Evolutionary conservation across 495 filamentous ascomycete genomes (phyloP).

Genomic region (Sordaria brevicollis): DNA sequence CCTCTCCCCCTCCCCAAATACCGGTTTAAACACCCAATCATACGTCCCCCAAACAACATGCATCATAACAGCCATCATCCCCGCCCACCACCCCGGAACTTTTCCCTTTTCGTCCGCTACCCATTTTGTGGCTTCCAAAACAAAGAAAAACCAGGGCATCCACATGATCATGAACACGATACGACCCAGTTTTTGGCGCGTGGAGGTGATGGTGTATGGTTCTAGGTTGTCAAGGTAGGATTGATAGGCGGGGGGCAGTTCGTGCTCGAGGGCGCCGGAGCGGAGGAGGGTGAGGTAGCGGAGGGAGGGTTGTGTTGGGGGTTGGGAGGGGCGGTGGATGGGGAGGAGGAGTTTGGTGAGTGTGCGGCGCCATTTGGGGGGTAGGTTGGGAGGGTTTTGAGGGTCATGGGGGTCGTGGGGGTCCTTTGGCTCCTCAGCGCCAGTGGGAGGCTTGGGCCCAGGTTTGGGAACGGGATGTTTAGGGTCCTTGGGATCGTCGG

Average conservation of each 20-base stretch:
- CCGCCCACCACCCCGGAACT: slow-evolving; percentile 56
- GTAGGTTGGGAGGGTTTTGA: slow-evolving; percentile 6
- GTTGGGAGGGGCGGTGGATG: slow-evolving; percentile 46
- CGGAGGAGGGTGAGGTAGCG: slow-evolving; percentile 72
- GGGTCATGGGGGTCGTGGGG: slow-evolving; percentile 9
- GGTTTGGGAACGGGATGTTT: too few relatives aligned
- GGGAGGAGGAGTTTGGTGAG: slow-evolving; percentile 22
- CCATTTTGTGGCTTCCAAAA: slow-evolving; percentile 31
- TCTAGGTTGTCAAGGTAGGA: slow-evolving; percentile 54
- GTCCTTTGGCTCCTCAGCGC: slow-evolving; percentile 7
- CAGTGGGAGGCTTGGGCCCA: background rate
- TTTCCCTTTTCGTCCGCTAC: slow-evolving; percentile 50
- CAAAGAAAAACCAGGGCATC: slow-evolving; percentile 44
- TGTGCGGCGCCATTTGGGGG: slow-evolving; percentile 9
- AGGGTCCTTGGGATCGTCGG: background rate
- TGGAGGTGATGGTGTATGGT: slow-evolving; percentile 58
- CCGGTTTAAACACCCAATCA: slow-evolving; percentile 51
- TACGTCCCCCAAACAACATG: slow-evolving; percentile 60
- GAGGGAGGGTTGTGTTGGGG: slow-evolving; percentile 69
- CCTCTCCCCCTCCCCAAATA: slow-evolving; percentile 87
- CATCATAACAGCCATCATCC: slow-evolving; percentile 36
- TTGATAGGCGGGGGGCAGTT: slow-evolving; percentile 64
- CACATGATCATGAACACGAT: slow-evolving; percentile 49
- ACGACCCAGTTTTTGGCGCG: slow-evolving; percentile 54
- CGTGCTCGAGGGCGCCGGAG: slow-evolving; percentile 66